phyloP scores from a whole-genome alignment of 2,329 filamentous ascomycete species.

The Aschersonia sp. region DNA sequence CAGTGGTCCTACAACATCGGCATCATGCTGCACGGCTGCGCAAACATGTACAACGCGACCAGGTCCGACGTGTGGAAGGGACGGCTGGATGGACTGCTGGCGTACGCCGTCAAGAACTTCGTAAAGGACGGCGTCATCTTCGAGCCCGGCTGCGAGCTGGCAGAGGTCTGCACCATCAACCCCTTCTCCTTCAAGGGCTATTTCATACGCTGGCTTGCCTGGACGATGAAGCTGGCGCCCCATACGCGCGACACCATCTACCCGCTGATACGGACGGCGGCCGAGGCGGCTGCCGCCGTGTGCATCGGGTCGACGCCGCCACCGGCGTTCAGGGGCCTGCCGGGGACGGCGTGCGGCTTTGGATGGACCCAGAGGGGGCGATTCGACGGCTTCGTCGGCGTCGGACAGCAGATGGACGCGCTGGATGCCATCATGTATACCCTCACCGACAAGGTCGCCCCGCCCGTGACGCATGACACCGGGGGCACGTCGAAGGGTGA shows the following conservation, averaged over 20 bases:
- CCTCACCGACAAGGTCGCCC: slow-evolving; percentile 21
- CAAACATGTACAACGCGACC: slow-evolving; percentile 40
- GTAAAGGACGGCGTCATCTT: slow-evolving; percentile 40
- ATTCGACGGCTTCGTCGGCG: slow-evolving; percentile 35
- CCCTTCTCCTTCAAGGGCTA: slow-evolving; percentile 44
- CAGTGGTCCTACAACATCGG: slow-evolving; percentile 43
- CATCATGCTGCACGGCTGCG: slow-evolving; percentile 36
- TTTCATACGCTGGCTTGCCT: slow-evolving; percentile 34
- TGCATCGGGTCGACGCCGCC: slow-evolving; percentile 26
- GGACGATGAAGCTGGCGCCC: slow-evolving; percentile 32
- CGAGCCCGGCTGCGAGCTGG: slow-evolving; percentile 41
- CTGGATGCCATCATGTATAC: slow-evolving; percentile 35
- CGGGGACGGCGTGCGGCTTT: slow-evolving; percentile 31
- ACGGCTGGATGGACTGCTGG: slow-evolving; percentile 34
- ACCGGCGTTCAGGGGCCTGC: slow-evolving; percentile 9
- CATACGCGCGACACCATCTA: slow-evolving; percentile 28
- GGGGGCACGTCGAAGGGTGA: slow-evolving; percentile 31
- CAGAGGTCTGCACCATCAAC: slow-evolving; percentile 38
- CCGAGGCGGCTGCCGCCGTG: slow-evolving; percentile 30
- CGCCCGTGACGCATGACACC: slow-evolving; percentile 24
- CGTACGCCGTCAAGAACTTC: slow-evolving; percentile 27
- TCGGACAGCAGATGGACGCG: slow-evolving; percentile 41
- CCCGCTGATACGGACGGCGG: slow-evolving; percentile 29
- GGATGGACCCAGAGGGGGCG: slow-evolving; percentile 26
- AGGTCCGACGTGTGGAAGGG: slow-evolving; percentile 30